Evolutionary conservation across 768 basidiomycete genomes (phyloP), one percentile per base, ranked within the genome.

Genomic region (Pleurotus sapidus): DNA sequence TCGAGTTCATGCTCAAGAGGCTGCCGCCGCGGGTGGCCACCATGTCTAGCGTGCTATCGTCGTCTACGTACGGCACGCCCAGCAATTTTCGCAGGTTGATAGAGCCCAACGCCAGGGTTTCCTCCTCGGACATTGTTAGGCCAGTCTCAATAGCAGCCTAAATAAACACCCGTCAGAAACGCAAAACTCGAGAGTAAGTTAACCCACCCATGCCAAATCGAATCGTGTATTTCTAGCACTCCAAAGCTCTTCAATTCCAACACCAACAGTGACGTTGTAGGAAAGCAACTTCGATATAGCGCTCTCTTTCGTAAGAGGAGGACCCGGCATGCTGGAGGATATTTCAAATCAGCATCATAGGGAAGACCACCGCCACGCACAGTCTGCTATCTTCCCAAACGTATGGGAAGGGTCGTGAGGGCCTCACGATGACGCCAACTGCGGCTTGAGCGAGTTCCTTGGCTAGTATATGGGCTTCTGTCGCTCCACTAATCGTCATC

Each of bases 191-290:
- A 18, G 17, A 53, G 27, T 40, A 55, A 23, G 7, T 14, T n/a
- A 15, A 73, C 84, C 63, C 60, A 88, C 90, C 93, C 94, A 95
- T 43, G 83, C 89, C 27, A 84, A 71, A 61, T 96, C 93, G 61
- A 93, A 90, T 14, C 88, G 82, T 8, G 88, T 78, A 65, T 88
- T 92, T 23, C 90, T 82, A 0, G 54, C 58, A 48, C 80, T 77
- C 88, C 87, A 93, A 40, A 81, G 80, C 59, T 85, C 83, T 46
- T 78, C 70, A 46, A 75, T 74, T 15, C 88, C 89, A 47, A 93
- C 65, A 6, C 84, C 90, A 30, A 92, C 85, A 4, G 83, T 84
- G 14, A 97, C 89, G 24, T 85, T 86, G 45, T 89, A 81, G 2
- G 76, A 74, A 15, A 87, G 67, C 18, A 98, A 80, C 51, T 77